Evolutionary conservation across 2,329 filamentous ascomycete species (phyloP).

Genomic region (Pyrenophora teres): DNA sequence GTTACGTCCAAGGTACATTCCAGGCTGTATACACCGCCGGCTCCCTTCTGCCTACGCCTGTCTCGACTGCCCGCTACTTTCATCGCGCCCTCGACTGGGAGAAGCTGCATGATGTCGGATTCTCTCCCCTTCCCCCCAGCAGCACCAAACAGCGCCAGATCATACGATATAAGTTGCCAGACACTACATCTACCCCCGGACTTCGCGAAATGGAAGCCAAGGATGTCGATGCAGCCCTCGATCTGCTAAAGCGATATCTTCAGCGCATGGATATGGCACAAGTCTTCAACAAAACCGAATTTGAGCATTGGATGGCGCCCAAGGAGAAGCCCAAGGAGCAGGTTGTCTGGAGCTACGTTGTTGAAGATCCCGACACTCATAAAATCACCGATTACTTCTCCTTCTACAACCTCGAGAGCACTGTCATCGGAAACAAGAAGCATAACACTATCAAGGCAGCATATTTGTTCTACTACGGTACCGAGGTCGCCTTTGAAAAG

Average conservation of each 20-base stretch:
- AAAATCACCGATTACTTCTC: constrained; percentile 97
- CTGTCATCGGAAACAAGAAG: constrained; percentile 80
- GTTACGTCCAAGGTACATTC: constrained; percentile 84
- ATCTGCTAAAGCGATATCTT: constrained; percentile 77
- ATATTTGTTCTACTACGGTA: constrained; percentile 97
- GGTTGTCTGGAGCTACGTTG: constrained; percentile 92
- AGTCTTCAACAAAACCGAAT: constrained; percentile 77
- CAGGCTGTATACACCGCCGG: constrained; percentile 97
- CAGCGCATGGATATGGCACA: constrained; percentile 82
- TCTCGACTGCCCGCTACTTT: constrained; percentile 93
- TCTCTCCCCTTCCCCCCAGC: constrained; percentile 81
- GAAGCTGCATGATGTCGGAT: constrained; percentile 92
- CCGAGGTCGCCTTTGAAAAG: constrained; percentile 70
- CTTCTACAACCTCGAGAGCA: constrained; percentile 94
- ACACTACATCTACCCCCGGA: constrained; percentile 71
- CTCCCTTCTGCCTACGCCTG: constrained; percentile 84
- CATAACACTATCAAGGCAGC: constrained; percentile 83
- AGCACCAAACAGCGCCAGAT: constrained; percentile 88
- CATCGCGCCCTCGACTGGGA: constrained; percentile 94
- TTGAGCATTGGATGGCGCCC: constrained; percentile 84
- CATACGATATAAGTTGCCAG: constrained; percentile 81
- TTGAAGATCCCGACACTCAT: constrained; percentile 69
- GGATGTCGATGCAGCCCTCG: constrained; percentile 76
- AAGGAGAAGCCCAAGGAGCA: constrained; percentile 65
- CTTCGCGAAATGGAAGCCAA: constrained; percentile 78